Evolutionary conservation across 2,329 filamentous ascomycete genomes (phyloP), one percentile per base, ranked within the genome.

Genomic region (Scorias spongiosa): DNA sequence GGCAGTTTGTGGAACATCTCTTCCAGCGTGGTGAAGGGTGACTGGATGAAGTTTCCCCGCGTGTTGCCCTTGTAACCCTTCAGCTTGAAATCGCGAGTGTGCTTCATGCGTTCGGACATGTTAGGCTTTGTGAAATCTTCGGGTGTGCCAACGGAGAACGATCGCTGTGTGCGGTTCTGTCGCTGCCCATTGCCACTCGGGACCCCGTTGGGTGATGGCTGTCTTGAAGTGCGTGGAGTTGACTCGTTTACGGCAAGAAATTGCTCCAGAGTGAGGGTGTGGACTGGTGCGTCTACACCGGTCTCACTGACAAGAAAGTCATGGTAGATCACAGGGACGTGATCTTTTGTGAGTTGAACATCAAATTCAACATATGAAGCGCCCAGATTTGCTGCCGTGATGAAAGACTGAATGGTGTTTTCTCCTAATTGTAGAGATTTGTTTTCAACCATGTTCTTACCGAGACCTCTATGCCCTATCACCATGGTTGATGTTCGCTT

Each of bases 271-370:
- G 91, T 98, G 50, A 98, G 69, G 0, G 86, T 93, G 59, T 98
- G 91, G 1, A 98, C 89, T 0, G 91, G 91, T 0, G 91, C 91
- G 58, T 98, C 91, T 43, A 95, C 91, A 9, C 93, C 91, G 0
- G 91, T 96, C 65, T 98, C 91, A 58, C 87, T 94, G 60, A 98
- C 91, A 11, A 96, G 71, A 57, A 98, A 98, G 62, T 98, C 91
- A 59, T 98, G 91, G 59, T 98, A 98, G 56, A 98, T 94, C 51
- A 98, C 89, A 0, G 91, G 91, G 1, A 98, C 87, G 55, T 93
- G 87, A 59, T 98, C 91, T 58, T 98, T 98, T n/a, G 91, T 98
- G 34, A 98, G 70, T 60, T 98, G 91, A 1, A 98, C 91, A 59
- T 98, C 91, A 56, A 77, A 76, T 54, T 81, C 78, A 30, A 81